Evolutionary conservation across 2,329 filamentous ascomycete species (phyloP).

Genomic region (Exophiala bonariae): DNA sequence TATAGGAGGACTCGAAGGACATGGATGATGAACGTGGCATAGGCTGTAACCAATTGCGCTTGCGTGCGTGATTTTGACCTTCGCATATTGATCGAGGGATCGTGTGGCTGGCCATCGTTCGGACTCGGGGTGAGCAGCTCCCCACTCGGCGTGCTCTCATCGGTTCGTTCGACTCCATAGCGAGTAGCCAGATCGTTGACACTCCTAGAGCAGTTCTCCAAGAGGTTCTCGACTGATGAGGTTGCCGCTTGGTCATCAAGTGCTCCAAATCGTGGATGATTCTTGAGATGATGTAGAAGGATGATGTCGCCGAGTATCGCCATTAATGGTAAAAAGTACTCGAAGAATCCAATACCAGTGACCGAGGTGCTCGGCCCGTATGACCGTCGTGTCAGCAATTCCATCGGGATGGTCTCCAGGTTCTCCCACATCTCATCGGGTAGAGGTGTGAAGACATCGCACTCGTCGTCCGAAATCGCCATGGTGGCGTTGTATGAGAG

Average conservation of each 20-base stretch:
- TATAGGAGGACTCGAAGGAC: slow-evolving; percentile 51
- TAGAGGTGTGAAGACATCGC: slow-evolving; percentile 43
- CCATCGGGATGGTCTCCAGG: slow-evolving; percentile 2
- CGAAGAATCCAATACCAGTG: slow-evolving; percentile 48
- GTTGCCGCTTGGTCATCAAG: slow-evolving; percentile 24
- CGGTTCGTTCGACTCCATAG: slow-evolving; percentile 32
- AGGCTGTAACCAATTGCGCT: slow-evolving; percentile 43
- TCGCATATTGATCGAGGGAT: slow-evolving; percentile 12
- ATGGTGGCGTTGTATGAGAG: slow-evolving; percentile 48
- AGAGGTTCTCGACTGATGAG: slow-evolving; percentile 29
- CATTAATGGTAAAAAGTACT: slow-evolving; percentile 53
- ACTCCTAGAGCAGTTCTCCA: slow-evolving; percentile 28
- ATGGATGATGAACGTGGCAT: slow-evolving; percentile 50
- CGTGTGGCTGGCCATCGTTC: slow-evolving; percentile 27
- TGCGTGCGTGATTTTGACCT: slow-evolving; percentile 29
- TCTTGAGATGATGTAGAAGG: slow-evolving; percentile 45
- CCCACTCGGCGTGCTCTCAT: slow-evolving; percentile 9
- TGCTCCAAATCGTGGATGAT: slow-evolving; percentile 44
- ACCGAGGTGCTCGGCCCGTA: slow-evolving; percentile 30
- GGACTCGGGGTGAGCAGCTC: slow-evolving; percentile 33
- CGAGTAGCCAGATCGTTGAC: slow-evolving; percentile 39
- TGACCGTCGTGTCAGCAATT: slow-evolving; percentile 1
- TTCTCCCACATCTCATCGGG: slow-evolving; percentile 37
- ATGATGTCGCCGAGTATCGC: slow-evolving; percentile 52
- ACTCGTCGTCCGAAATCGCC: slow-evolving; percentile 47